Evolutionary conservation across 352 stramenopile genomes (phyloP).

Genomic region (Globisporangium spinosum): DNA sequence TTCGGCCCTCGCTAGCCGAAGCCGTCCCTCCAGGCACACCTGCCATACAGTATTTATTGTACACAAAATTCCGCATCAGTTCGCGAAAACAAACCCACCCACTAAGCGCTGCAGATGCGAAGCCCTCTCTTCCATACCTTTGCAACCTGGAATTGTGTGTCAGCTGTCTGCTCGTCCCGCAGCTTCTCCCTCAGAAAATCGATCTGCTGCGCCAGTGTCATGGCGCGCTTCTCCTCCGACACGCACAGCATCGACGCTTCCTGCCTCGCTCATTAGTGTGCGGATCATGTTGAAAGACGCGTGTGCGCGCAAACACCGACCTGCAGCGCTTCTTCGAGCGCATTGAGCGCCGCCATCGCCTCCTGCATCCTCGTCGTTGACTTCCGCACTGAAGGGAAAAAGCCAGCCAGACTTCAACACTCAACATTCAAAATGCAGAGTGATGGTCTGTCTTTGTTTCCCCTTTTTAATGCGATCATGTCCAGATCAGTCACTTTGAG

Average conservation of each 20-base stretch:
- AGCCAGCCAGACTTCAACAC: slow-evolving; percentile 6
- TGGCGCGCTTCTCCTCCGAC: slow-evolving; percentile 11
- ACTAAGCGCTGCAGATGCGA: neutral
- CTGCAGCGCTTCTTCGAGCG: slow-evolving; percentile 30
- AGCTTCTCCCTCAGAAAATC: slow-evolving; percentile 15
- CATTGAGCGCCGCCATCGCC: slow-evolving; percentile 26
- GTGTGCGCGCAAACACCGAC: slow-evolving; percentile 11
- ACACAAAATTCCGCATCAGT: neutral
- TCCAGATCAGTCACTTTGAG: slow-evolving; percentile 13
- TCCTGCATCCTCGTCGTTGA: slow-evolving; percentile 17
- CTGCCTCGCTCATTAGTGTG: neutral
- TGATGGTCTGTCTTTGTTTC: slow-evolving; percentile 24
- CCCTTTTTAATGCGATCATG: slow-evolving; percentile 17
- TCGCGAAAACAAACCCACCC: neutral
- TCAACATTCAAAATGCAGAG: slow-evolving; percentile 21
- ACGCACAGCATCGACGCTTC: slow-evolving; percentile 11
- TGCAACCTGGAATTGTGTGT: neutral
- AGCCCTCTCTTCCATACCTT: neutral
- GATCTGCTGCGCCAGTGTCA: slow-evolving; percentile 14
- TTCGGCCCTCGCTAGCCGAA: slow-evolving; percentile 1
- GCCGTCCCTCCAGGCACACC: neutral
- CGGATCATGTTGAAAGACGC: neutral
- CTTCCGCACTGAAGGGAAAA: slow-evolving; percentile 1
- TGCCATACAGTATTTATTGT: neutral
- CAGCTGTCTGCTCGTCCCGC: neutral